Evolutionary conservation across 2,329 filamentous ascomycete genomes (phyloP).

Genomic region (Fonsecaea monophora): DNA sequence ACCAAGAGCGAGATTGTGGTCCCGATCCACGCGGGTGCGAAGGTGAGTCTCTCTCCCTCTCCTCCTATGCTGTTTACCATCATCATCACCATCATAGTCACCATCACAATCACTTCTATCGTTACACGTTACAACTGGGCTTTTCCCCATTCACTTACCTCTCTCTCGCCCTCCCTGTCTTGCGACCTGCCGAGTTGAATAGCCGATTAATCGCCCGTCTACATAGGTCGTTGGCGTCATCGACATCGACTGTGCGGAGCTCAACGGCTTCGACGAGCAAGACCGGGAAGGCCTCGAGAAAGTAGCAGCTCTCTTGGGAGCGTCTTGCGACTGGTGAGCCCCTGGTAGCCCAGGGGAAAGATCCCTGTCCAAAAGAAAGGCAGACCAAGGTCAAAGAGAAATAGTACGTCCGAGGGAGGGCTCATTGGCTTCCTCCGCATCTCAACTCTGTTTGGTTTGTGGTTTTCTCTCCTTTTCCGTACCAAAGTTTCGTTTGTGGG

Average conservation of each 20-base stretch:
- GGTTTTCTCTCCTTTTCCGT: background rate
- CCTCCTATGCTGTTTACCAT: too few species aligned
- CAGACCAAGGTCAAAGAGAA: background rate
- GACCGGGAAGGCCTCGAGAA: slow-evolving; percentile 53
- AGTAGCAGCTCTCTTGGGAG: slow-evolving; percentile 50
- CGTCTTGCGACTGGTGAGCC: slow-evolving; percentile 51
- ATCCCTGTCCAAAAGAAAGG: background rate
- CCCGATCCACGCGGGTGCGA: slow-evolving; percentile 50
- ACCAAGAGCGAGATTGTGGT: slow-evolving; percentile 59
- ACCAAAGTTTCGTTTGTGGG: slow-evolving; percentile 5
- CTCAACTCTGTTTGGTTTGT: too few species aligned
- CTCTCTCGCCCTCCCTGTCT: background rate
- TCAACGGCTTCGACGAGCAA: slow-evolving; percentile 53
- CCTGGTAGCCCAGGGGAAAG: background rate
- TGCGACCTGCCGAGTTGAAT: background rate
- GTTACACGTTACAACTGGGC: too few species aligned
- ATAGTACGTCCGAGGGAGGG: background rate
- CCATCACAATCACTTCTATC: too few species aligned
- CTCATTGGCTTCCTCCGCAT: background rate
- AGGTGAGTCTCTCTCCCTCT: slow-evolving; percentile 44
- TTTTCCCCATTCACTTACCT: too few species aligned
- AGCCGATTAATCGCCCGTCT: background rate
- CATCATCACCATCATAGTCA: too few species aligned
- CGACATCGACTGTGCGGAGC: slow-evolving; percentile 55
- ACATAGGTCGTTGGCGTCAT: slow-evolving; percentile 56